Evolutionary conservation across 495 filamentous ascomycete genomes (phyloP).

Genomic region (Aspergillus baeticus): DNA sequence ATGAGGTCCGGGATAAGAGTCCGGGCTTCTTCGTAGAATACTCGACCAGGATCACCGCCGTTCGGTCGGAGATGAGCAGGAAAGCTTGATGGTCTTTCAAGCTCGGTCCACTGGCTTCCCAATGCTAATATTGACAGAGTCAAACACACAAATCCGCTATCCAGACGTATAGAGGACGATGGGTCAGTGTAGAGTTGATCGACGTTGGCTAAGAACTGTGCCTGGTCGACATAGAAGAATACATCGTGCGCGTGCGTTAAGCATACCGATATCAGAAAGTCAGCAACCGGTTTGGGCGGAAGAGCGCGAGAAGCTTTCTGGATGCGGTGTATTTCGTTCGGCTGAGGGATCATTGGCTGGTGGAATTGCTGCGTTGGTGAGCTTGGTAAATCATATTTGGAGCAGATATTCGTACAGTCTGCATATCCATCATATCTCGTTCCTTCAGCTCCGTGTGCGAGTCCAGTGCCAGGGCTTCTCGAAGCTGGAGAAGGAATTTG

Average conservation of each 20-base stretch:
- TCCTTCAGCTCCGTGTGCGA: neutral
- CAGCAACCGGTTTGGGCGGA: conserved; percentile 1
- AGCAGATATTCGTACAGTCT: neutral
- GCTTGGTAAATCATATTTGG: neutral
- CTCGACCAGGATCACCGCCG: conserved; percentile 15
- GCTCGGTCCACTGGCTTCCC: conserved; percentile 24
- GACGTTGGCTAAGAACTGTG: conserved; percentile 18
- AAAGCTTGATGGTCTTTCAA: conserved; percentile 18
- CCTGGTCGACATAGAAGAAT: conserved; percentile 29
- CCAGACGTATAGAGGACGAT: conserved; percentile 7
- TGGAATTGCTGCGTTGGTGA: neutral
- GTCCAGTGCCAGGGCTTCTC: neutral
- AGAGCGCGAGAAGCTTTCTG: neutral
- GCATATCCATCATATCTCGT: neutral
- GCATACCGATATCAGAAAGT: conserved; percentile 23
- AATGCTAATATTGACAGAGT: conserved; percentile 22
- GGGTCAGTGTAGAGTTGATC: conserved; percentile 21
- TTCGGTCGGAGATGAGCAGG: neutral
- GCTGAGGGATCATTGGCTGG: neutral
- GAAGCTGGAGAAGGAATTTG: neutral
- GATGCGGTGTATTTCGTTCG: neutral
- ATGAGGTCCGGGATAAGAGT: conserved; percentile 23
- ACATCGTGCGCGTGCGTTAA: conserved; percentile 23
- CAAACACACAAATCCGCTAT: conserved; percentile 21
- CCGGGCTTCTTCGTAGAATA: conserved; percentile 17